These are phyloP conservation scores for Bruguiera sexangula DNA, from an alignment of 345 rosid genomes.

Conservation along the genomic window DNA sequence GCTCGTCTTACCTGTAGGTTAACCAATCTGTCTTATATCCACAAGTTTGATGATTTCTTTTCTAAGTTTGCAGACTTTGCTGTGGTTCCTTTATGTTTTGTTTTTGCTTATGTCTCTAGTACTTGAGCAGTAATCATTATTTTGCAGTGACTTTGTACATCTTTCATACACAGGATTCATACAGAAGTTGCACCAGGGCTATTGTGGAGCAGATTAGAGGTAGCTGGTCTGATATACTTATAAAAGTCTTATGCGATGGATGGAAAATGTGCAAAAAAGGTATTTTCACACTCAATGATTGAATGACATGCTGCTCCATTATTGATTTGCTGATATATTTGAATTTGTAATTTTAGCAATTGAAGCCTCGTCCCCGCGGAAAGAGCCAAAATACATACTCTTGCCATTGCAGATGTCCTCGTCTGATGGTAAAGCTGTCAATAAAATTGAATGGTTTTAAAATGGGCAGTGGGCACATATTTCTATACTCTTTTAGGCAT, in stretches of 20 bases:
- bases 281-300: conserved; percentile 24
- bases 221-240: conserved; percentile 77
- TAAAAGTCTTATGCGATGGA: conserved; percentile 68
- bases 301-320: conserved; percentile 14
- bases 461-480: neutral
- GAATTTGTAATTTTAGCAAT: conserved; percentile 48
- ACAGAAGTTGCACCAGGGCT: conserved; percentile 48
- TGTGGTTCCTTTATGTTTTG: no score
- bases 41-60: neutral
- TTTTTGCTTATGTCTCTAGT: neutral
- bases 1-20: neutral
- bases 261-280: conserved; percentile 99
- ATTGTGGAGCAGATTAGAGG: conserved; percentile 67
- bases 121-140: neutral
- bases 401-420: conserved; percentile 50
- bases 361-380: conserved; percentile 80
- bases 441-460: conserved; percentile 8
- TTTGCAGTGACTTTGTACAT: neutral
- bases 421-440: conserved; percentile 51
- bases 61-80: neutral
- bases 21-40: neutral
- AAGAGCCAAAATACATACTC: conserved; percentile 77
- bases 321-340: conserved; percentile 18
- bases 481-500: neutral
- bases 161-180: conserved; percentile 55